Base-by-base conservation (phyloP, 208 protist genomes). In the Herpetomonas samuelpessoai region DNA sequence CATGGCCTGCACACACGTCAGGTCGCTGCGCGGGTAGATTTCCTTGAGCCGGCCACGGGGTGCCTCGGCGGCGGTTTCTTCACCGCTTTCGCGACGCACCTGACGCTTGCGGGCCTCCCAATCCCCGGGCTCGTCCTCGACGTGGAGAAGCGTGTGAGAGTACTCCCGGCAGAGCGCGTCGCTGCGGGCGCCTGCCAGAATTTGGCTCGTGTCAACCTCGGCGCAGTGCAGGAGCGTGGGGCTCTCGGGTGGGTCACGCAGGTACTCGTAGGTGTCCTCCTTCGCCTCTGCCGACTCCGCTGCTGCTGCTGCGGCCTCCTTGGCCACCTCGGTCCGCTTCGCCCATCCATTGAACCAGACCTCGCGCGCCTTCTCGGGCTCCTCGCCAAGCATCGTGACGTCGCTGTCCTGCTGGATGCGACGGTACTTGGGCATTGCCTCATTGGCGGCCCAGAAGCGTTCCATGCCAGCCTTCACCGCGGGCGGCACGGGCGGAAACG, bases 1-100 rank as follows among this genome's bases (percentile, higher is more conserved):
- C 71, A 76, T 78, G 47, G 77, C 77, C 62, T 79, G 74, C 49
- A 85, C 74, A 45, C 81, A 84, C 16, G 76, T 76, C 26, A 76
- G 52, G 18, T 78, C 58, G 48, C 71, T 58, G 19, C 57, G 66
- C 0, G 61, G 30, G 48, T 62, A 71, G 39, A 53, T 30, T 25
- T 58, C 63, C 16, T 53, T 24, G 25, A 81, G 71, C 27, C 68
- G 46, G 26, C 21, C 26, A 0, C 25, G 4, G 25, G 51, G 28
- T 25, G 51, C 51, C 28, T 41, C 29, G 9, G 35, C 35, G 9
- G 6, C 9, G 6, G 35, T 41, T 14, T 41, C 35, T 14, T 41
- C 35, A 6, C 35, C 35, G 9, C 14, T 41, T 14, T 41, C 35
- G 6, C 35, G 35, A 14, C 35, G 35, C 9, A 41, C 14, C 35